Evolutionary conservation across 1,139 yeast genomes (phyloP).

Genomic region (Kodamaea suecica): DNA sequence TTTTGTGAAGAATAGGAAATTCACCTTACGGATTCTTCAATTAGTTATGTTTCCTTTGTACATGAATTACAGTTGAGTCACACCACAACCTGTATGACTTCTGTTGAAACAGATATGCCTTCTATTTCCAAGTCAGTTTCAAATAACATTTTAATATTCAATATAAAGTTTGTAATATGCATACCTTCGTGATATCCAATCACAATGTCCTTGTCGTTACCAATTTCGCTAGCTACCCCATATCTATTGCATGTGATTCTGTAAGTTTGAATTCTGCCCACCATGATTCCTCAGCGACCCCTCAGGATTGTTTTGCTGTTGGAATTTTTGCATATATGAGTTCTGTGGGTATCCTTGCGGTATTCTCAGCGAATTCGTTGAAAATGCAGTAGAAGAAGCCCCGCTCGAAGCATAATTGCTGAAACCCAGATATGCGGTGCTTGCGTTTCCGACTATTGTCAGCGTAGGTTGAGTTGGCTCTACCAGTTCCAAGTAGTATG

Average conservation of each 20-base stretch:
- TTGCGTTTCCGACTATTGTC: slow-evolving; percentile 44
- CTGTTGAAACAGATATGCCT: too few relatives aligned
- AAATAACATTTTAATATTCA: too few relatives aligned
- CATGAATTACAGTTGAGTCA: too few relatives aligned
- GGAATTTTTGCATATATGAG: slow-evolving; percentile 5
- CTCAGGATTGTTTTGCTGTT: slow-evolving; percentile 3
- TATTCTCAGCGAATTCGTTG: slow-evolving; percentile 7
- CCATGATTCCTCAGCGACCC: slow-evolving; percentile 3
- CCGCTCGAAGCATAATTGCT: slow-evolving; percentile 15
- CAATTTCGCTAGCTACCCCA: too few relatives aligned
- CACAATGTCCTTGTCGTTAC: too few relatives aligned
- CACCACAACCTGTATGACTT: too few relatives aligned
- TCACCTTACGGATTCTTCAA: too few relatives aligned
- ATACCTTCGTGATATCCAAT: too few relatives aligned
- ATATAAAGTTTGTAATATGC: too few relatives aligned
- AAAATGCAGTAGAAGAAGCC: slow-evolving; percentile 5
- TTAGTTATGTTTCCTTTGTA: too few relatives aligned
- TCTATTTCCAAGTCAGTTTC: too few relatives aligned
- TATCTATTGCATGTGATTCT: neutral
- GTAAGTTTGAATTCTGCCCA: slow-evolving; percentile 2
- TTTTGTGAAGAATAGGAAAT: slow-evolving; percentile 31
- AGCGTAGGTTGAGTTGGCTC: slow-evolving; percentile 47
- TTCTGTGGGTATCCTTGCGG: slow-evolving; percentile 11
- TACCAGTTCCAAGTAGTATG: slow-evolving; percentile 28
- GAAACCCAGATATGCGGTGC: slow-evolving; percentile 30